Conservation (phyloP, 169 alveolate genomes). For the Besnoitia besnoiti region DNA sequence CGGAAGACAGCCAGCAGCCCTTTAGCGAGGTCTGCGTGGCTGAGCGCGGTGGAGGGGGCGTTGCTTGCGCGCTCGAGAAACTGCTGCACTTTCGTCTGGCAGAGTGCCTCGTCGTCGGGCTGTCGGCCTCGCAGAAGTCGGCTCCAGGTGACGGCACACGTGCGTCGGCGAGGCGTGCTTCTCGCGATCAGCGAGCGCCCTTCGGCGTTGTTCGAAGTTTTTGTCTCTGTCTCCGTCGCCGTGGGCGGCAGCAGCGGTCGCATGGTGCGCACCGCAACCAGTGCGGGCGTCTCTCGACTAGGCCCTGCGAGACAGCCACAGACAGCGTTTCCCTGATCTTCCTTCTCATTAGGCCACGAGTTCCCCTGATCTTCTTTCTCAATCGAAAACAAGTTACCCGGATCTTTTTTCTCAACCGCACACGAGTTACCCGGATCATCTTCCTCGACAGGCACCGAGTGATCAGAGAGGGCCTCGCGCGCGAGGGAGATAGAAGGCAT, state of each 20-base stretch:
- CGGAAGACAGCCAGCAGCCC: neutral
- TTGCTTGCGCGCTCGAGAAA: neutral
- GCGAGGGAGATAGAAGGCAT: no score
- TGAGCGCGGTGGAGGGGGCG: neutral
- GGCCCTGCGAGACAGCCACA: no score
- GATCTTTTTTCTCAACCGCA: no score
- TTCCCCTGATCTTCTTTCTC: no score
- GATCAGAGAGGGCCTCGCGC: no score
- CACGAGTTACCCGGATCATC: no score
- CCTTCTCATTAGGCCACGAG: no score
- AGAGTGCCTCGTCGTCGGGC: neutral
- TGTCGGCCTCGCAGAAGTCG: neutral
- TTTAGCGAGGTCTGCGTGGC: constrained; percentile 14
- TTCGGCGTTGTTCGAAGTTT: neutral
- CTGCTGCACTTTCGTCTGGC: neutral
- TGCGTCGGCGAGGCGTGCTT: neutral
- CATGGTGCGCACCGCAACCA: no score
- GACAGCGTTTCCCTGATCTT: no score
- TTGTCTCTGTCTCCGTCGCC: neutral
- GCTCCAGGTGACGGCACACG: neutral
- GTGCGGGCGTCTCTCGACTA: no score
- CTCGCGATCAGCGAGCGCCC: neutral
- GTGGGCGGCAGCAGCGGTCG: neutral
- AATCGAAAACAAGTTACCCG: no score
- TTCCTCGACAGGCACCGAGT: no score